phyloP scores from a whole-genome alignment of 495 filamentous ascomycete species.

The Aspergillus biplanus region DNA sequence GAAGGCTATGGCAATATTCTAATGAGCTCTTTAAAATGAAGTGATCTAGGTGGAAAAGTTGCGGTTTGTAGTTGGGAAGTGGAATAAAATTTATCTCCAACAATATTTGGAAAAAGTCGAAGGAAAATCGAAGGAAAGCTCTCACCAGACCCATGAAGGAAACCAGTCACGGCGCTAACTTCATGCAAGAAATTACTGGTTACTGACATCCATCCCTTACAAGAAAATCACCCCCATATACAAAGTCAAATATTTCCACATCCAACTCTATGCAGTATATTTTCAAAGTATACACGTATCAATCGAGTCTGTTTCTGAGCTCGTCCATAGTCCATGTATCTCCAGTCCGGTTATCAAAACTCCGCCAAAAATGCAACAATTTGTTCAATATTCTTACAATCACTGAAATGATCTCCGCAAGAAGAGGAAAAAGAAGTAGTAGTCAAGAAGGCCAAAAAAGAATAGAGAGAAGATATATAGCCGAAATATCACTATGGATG shows the following conservation, averaged over 20 bases:
- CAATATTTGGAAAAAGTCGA: too few relatives aligned
- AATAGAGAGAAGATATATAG: constrained; percentile 15
- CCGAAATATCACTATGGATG: constrained; percentile 32
- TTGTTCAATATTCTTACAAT: constrained; percentile 18
- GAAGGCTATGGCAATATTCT: neutral
- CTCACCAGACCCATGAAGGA: too few relatives aligned
- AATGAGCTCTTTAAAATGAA: too few relatives aligned
- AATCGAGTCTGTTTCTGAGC: constrained; percentile 6
- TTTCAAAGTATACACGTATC: constrained; percentile 16
- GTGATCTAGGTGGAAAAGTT: too few relatives aligned
- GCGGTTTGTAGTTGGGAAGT: too few relatives aligned
- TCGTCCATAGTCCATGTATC: constrained; percentile 1
- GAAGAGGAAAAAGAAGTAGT: constrained; percentile 4
- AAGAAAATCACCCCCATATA: neutral
- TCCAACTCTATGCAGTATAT: constrained; percentile 8
- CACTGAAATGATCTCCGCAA: constrained; percentile 2
- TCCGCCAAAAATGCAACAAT: constrained; percentile 19
- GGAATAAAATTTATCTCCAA: too few relatives aligned
- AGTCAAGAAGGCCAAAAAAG: constrained; percentile 10
- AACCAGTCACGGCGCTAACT: too few relatives aligned
- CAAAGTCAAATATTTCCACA: neutral
- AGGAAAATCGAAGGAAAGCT: too few relatives aligned
- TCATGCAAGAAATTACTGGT: too few relatives aligned
- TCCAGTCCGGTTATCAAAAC: constrained; percentile 7
- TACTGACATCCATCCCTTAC: too few relatives aligned